These are phyloP conservation scores for Trametes hirsuta DNA, from an alignment of 1,284 basidiomycete genomes.

Conservation along the genomic window DNA sequence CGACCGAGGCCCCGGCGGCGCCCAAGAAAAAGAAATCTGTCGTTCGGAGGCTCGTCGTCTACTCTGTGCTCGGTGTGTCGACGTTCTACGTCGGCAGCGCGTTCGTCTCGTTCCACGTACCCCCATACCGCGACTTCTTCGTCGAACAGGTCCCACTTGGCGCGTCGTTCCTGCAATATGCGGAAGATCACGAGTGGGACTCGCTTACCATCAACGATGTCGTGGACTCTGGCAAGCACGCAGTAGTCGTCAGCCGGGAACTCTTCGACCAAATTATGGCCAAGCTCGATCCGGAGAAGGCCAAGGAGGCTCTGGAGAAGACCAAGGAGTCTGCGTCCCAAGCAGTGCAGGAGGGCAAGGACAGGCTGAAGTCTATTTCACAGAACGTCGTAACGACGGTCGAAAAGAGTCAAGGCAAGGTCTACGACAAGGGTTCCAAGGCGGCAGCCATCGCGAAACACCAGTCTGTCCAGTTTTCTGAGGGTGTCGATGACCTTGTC, in stretches of 20 bases:
- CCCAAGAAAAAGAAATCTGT: slow-evolving; percentile 57
- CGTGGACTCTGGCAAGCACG: slow-evolving; percentile 56
- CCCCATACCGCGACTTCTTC: slow-evolving; percentile 81
- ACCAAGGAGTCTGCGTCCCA: slow-evolving; percentile 44
- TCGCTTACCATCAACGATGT: slow-evolving; percentile 64
- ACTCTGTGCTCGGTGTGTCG: slow-evolving; percentile 63
- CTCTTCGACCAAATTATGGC: slow-evolving; percentile 26
- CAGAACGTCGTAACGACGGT: slow-evolving; percentile 54
- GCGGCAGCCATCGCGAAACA: slow-evolving; percentile 50
- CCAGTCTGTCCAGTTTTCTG: slow-evolving; percentile 55
- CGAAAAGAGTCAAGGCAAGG: slow-evolving; percentile 44
- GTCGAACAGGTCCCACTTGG: slow-evolving; percentile 79
- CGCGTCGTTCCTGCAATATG: slow-evolving; percentile 77
- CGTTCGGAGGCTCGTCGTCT: slow-evolving; percentile 58
- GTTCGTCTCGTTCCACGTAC: slow-evolving; percentile 74
- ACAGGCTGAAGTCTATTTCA: slow-evolving; percentile 51
- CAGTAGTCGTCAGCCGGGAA: slow-evolving; percentile 40
- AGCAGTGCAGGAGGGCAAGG: slow-evolving; percentile 48
- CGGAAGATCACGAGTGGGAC: slow-evolving; percentile 81
- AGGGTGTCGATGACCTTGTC: slow-evolving; percentile 69
- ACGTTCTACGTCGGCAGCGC: slow-evolving; percentile 83
- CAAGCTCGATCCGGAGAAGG: slow-evolving; percentile 40
- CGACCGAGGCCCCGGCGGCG: slow-evolving; percentile 49
- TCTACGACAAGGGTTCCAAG: slow-evolving; percentile 43
- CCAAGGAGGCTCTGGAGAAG: slow-evolving; percentile 42